These are phyloP conservation scores for Wickerhamiella australiensis DNA, from an alignment of 805 yeast genomes.

Conservation along the genomic window DNA sequence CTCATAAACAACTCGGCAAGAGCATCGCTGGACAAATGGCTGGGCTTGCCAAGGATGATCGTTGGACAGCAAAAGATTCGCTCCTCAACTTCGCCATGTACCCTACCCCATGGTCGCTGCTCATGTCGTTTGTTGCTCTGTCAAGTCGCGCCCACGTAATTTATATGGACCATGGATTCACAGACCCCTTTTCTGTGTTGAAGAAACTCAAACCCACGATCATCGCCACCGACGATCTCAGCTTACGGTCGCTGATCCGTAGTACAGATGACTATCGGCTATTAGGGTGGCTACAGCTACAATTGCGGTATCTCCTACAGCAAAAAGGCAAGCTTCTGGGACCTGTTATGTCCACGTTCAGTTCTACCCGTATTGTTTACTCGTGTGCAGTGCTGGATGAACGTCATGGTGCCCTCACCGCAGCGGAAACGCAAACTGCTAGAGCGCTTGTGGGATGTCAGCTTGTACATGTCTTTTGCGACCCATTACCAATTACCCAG, in stretches of 20 bases:
- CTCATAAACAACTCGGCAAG: conserved; percentile 25
- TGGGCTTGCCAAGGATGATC: conserved; percentile 25
- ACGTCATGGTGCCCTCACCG: conserved; percentile 17
- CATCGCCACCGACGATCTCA: conserved; percentile 25
- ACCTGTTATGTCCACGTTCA: conserved; percentile 21
- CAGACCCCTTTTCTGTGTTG: conserved; percentile 20
- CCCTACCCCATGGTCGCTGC: conserved; percentile 21
- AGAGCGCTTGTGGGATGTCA: conserved; percentile 29
- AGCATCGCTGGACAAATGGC: conserved; percentile 31
- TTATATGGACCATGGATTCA: conserved; percentile 16
- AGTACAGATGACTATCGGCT: conserved; percentile 20
- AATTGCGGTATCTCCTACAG: conserved; percentile 17
- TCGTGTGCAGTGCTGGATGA: conserved; percentile 20
- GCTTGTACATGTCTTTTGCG: conserved; percentile 26
- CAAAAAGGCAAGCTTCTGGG: conserved; percentile 22
- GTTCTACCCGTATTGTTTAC: conserved; percentile 25
- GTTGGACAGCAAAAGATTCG: conserved; percentile 24
- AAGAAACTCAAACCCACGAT: conserved; percentile 23
- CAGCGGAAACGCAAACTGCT: conserved; percentile 20
- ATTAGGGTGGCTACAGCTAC: conserved; percentile 15
- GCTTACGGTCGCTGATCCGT: conserved; percentile 23
- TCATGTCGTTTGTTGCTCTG: conserved; percentile 27
- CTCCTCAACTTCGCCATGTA: conserved; percentile 26
- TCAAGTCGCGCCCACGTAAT: conserved; percentile 19
- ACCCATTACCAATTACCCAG: conserved; percentile 29